Conservation (phyloP, 345 rosid genomes). For the Populus pruinosa region DNA sequence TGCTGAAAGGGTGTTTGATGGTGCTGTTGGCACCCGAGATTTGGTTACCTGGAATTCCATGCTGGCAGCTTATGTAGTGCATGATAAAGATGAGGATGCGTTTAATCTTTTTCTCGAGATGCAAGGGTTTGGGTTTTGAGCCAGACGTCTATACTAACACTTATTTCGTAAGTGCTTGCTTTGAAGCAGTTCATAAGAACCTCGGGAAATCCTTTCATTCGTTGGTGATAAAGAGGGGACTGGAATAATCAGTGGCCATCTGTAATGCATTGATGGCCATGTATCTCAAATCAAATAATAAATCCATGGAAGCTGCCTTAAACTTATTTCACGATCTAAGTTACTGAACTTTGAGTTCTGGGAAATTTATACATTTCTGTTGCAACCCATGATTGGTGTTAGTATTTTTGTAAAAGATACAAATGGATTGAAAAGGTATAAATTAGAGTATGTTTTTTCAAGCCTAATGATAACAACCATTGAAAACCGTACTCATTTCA, state of each 20-base stretch:
- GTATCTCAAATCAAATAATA: slow-evolving; percentile 50
- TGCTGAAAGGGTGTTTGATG: slow-evolving; percentile 54
- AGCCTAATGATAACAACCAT: no score
- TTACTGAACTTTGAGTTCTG: background rate
- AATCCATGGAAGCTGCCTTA: slow-evolving; percentile 50
- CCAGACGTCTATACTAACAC: slow-evolving; percentile 57
- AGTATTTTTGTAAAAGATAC: no score
- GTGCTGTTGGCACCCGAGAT: slow-evolving; percentile 39
- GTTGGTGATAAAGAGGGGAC: slow-evolving; percentile 61
- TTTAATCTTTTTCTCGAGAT: slow-evolving; percentile 48
- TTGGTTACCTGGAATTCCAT: slow-evolving; percentile 73
- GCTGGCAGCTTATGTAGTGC: slow-evolving; percentile 57
- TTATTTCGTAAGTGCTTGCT: slow-evolving; percentile 56
- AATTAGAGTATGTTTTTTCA: no score
- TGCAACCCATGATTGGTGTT: no score
- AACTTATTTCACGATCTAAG: slow-evolving; percentile 30
- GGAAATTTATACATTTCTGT: no score
- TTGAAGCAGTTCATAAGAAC: slow-evolving; percentile 28
- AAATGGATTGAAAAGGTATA: no score
- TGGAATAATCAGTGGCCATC: slow-evolving; percentile 48
- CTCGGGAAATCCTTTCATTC: slow-evolving; percentile 58
- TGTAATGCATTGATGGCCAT: slow-evolving; percentile 59
- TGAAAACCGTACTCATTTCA: no score
- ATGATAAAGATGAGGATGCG: slow-evolving; percentile 47
- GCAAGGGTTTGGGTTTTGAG: slow-evolving; percentile 39